Percentiles rank a stretch among this genome's conserved stretches.
These are phyloP conservation scores for Mycothermus thermophilus DNA, from an alignment of 495 filamentous ascomycete genomes.

Conservation along the genomic window DNA sequence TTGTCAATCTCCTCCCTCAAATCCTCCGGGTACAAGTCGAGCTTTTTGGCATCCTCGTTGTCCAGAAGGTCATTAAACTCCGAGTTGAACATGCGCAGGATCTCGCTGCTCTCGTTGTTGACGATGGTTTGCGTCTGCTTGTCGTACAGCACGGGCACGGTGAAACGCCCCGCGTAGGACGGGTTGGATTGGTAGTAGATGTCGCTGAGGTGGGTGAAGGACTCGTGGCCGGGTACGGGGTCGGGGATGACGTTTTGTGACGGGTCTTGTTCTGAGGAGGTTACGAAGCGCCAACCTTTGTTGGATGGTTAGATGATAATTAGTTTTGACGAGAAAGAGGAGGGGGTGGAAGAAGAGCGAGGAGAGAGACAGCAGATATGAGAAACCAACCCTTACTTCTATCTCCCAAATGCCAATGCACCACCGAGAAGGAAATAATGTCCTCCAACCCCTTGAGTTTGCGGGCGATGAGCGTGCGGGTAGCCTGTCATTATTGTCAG, in stretches of 20 bases:
- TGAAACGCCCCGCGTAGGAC: conserved; percentile 59
- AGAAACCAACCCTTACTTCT: conserved; percentile 19
- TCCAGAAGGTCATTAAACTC: conserved; percentile 48
- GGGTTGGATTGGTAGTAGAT: conserved; percentile 58
- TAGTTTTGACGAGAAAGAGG: not conserved
- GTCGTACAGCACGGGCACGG: conserved; percentile 70
- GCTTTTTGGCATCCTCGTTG: conserved; percentile 26
- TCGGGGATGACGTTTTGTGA: conserved; percentile 42
- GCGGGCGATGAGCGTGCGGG: conserved; percentile 58
- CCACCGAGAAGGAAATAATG: conserved; percentile 52
- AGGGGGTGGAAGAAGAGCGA: not conserved
- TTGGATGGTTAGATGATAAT: not conserved
- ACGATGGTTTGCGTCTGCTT: conserved; percentile 58
- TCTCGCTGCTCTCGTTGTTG: conserved; percentile 76
- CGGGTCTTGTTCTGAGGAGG: conserved; percentile 42
- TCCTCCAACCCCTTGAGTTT: conserved; percentile 68
- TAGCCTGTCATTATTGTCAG: conserved; percentile 31
- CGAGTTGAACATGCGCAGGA: conserved; percentile 56
- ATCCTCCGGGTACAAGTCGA: conserved; percentile 43
- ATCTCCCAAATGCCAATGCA: conserved; percentile 52
- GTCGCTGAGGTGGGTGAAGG: conserved; percentile 45
- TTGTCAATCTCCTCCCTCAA: conserved; percentile 45
- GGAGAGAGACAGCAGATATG: not conserved
- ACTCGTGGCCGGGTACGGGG: conserved; percentile 49
- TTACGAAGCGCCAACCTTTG: conserved; percentile 71